Conservation (phyloP, 2,329 filamentous ascomycete species). For the Arthrobotrys iridis region DNA sequence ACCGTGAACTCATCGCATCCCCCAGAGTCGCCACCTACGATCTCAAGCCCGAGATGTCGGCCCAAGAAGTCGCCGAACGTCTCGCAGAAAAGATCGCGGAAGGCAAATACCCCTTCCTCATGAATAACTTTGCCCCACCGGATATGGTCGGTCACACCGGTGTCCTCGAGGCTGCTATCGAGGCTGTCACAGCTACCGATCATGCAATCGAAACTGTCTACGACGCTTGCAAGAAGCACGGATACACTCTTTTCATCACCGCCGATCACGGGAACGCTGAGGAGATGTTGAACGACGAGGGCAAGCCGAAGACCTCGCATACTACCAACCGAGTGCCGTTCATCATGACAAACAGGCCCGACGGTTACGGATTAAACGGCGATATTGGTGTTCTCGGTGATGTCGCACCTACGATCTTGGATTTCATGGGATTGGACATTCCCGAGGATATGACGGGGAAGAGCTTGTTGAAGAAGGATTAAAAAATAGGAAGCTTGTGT, state of each 20-base stretch:
- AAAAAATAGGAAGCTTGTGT: slow-evolving; percentile 38
- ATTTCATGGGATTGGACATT: slow-evolving; percentile 87
- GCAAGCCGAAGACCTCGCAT: slow-evolving; percentile 97
- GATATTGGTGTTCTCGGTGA: slow-evolving; percentile 89
- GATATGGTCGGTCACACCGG: slow-evolving; percentile 99
- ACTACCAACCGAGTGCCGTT: slow-evolving; percentile 98
- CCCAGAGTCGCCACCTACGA: slow-evolving; percentile 98
- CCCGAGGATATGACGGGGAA: slow-evolving; percentile 91
- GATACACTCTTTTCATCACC: slow-evolving; percentile 94
- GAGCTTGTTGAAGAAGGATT: slow-evolving; percentile 82
- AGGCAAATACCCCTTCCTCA: slow-evolving; percentile 91
- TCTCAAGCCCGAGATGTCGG: slow-evolving; percentile 93
- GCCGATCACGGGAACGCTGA: slow-evolving; percentile 98
- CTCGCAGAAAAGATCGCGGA: slow-evolving; percentile 86
- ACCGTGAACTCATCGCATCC: slow-evolving; percentile 90
- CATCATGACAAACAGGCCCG: slow-evolving; percentile 95
- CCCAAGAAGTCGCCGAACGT: slow-evolving; percentile 86
- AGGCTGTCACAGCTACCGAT: slow-evolving; percentile 86
- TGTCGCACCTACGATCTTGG: slow-evolving; percentile 92
- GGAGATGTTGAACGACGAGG: slow-evolving; percentile 97
- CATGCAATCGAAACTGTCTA: slow-evolving; percentile 92
- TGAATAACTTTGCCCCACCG: slow-evolving; percentile 99
- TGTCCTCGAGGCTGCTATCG: slow-evolving; percentile 91
- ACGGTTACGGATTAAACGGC: slow-evolving; percentile 83
- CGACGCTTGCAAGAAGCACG: slow-evolving; percentile 91